A percentile compares a stretch with the other conserved stretches of the same genome.
These are phyloP conservation scores for Cordyceps fumosorosea DNA, from an alignment of 2,329 filamentous ascomycete genomes.

Conservation along the genomic window DNA sequence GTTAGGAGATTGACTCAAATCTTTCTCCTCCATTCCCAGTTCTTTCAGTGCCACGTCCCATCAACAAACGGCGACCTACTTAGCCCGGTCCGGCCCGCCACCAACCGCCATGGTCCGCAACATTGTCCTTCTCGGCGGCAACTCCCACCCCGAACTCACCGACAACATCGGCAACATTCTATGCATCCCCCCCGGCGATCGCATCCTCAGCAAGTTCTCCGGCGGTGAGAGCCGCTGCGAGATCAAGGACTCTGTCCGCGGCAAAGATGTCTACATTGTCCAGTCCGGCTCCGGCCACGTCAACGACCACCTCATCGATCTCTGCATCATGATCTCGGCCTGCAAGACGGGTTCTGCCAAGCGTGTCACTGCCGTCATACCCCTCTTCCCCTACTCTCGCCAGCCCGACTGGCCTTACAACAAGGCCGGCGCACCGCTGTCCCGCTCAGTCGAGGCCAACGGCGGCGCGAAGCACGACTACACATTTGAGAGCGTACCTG, in stretches of 20 bases:
- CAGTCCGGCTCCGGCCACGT: conserved; percentile 88
- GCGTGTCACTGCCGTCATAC: conserved; percentile 87
- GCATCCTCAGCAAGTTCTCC: conserved; percentile 85
- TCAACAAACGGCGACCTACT: neutral
- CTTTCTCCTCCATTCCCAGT: neutral
- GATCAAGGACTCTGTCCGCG: conserved; percentile 91
- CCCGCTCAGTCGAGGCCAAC: conserved; percentile 41
- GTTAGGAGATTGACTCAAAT: neutral
- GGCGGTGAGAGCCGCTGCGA: conserved; percentile 93
- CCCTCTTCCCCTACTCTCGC: conserved; percentile 92
- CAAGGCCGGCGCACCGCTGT: conserved; percentile 83
- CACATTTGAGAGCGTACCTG: conserved; percentile 88
- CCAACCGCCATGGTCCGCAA: conserved; percentile 73
- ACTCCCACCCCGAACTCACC: conserved; percentile 82
- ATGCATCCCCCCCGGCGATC: conserved; percentile 76
- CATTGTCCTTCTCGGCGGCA: conserved; percentile 87
- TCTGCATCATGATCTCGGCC: conserved; percentile 96
- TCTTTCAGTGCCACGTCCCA: neutral
- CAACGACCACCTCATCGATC: conserved; percentile 94
- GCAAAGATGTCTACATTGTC: conserved; percentile 98
- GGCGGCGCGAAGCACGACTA: conserved; percentile 49
- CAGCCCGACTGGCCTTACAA: conserved; percentile 97
- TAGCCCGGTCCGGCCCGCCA: conserved; percentile 1
- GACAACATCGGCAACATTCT: conserved; percentile 84
- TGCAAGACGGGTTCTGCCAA: conserved; percentile 92